These are phyloP conservation scores for Straminergon stramineum DNA, from an alignment of 225 moss, liverwort and hornwort genomes.

Conservation along the genomic window DNA sequence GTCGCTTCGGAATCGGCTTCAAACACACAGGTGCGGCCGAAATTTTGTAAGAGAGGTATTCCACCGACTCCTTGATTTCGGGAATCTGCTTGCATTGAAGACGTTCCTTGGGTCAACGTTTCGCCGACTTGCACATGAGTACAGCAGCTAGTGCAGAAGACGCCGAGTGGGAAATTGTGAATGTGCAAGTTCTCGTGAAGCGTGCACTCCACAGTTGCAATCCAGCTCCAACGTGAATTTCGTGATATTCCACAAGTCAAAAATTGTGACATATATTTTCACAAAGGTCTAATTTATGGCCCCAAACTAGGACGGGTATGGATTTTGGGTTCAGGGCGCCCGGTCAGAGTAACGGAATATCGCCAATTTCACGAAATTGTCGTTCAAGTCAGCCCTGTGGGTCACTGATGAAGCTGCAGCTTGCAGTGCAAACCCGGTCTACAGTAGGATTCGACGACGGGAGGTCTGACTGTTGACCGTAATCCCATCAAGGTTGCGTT, in stretches of 20 bases:
- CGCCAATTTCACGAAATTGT: background rate
- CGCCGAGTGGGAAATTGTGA: background rate
- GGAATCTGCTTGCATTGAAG: background rate
- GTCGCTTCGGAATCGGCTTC: background rate
- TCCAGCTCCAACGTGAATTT: background rate
- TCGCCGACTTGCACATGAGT: background rate
- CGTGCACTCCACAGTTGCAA: background rate
- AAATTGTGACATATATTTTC: background rate
- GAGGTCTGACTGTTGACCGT: too few species aligned
- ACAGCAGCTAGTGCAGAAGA: background rate
- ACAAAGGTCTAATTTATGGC: background rate
- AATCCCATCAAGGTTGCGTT: background rate
- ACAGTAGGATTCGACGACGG: background rate
- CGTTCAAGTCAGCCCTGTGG: background rate
- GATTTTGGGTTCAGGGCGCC: background rate
- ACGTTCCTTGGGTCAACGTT: background rate
- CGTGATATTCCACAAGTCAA: background rate
- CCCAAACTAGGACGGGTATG: background rate
- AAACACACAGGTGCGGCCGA: background rate
- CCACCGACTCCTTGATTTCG: constrained; percentile 9
- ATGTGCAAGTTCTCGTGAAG: background rate
- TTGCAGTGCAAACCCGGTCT: background rate
- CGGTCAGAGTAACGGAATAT: background rate
- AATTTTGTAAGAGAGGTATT: background rate
- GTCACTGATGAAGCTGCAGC: background rate